Base-by-base conservation (phyloP, 257 asterid species). In the Salvia rosmarinus region DNA sequence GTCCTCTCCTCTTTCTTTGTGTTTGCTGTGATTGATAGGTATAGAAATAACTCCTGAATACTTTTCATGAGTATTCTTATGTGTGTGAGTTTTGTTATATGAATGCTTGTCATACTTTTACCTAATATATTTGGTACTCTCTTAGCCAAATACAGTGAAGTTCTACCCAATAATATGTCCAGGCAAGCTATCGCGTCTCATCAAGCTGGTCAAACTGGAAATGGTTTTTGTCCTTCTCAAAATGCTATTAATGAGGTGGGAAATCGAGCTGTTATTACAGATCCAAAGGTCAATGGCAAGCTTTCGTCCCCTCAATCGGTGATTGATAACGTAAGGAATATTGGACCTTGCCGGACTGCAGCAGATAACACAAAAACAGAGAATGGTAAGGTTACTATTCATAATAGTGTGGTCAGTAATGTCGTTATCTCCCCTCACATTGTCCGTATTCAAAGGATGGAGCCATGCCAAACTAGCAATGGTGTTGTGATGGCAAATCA, bases 171-270 rank as follows among this genome's bases (percentile, higher is more conserved):
- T 78, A 76, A 70, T 34, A 42, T 70, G 68, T n/a, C n/a, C n/a
- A 71, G 78, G 63, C 74, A 80, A 25, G 63, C 70, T 68, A 23
- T 81, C 67, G 64, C 73, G 70, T 60, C 83, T 57, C 75, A 20
- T 71, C 82, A 78, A 66, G 77, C 62, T 52, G 86, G 82, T 71
- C 82, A 78, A 66, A 75, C 62, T 52, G 86, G 82, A 73, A 72
- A 55, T 32, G 77, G 68, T 51, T 20, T 46, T 43, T 73, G 56
- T 74, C 49, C 78, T 61, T 68, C 83, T 52, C 80, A 64, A 46
- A 65, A 52, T 32, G 67, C 32, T 35, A 20, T 32, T 23, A 73
- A 67, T 71, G 57, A 55, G 46, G 50, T 13, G 58, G 79, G 68
- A 70, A 75, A 61, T 55, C 61, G 40, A 21, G 74, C 21, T 47